A percentile compares a stretch with the other conserved stretches of the same genome.
These are phyloP conservation scores for Zoysia pacifica DNA, from an alignment of 176 grass and related monocot species.

Conservation along the genomic window DNA sequence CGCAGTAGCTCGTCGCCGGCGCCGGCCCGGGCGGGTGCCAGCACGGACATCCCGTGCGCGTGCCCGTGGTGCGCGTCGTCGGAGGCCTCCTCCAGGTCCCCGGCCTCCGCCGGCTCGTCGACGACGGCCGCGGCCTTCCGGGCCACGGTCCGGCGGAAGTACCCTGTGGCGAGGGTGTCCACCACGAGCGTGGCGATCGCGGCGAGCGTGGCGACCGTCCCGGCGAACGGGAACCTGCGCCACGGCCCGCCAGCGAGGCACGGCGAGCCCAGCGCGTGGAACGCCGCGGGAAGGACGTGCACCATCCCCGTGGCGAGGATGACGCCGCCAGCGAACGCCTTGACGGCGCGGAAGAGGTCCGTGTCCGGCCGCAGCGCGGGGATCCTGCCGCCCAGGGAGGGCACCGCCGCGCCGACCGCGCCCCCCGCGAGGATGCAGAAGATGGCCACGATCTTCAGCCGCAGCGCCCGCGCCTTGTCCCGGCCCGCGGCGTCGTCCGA, in stretches of 20 bases:
- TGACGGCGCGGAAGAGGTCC: conserved; percentile 59
- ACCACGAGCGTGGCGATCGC: conserved; percentile 64
- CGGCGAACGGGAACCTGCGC: conserved; percentile 57
- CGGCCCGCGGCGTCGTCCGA: conserved; percentile 19
- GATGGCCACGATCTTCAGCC: conserved; percentile 59
- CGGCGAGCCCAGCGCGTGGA: conserved; percentile 54
- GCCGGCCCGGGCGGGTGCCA: background rate
- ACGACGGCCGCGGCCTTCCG: conserved; percentile 23
- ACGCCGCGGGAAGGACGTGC: conserved; percentile 68
- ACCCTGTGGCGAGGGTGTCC: conserved; percentile 70
- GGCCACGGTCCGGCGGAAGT: conserved; percentile 45
- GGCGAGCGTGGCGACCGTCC: conserved; percentile 54
- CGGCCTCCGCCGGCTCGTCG: background rate
- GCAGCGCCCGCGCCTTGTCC: conserved; percentile 53
- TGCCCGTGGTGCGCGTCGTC: conserved; percentile 16
- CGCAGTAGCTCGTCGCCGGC: conserved; percentile 47
- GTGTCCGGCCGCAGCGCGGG: conserved; percentile 48
- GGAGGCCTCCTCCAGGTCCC: conserved; percentile 10
- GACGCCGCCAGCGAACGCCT: conserved; percentile 67
- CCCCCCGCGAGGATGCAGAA: conserved; percentile 64
- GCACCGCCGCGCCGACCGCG: conserved; percentile 44
- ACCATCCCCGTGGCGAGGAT: conserved; percentile 77
- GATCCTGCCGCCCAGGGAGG: conserved; percentile 47
- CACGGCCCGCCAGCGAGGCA: conserved; percentile 50
- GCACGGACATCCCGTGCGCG: conserved; percentile 35